Base-by-base conservation (phyloP, 2,329 filamentous ascomycete species). In the Zasmidium citrigriseum region DNA sequence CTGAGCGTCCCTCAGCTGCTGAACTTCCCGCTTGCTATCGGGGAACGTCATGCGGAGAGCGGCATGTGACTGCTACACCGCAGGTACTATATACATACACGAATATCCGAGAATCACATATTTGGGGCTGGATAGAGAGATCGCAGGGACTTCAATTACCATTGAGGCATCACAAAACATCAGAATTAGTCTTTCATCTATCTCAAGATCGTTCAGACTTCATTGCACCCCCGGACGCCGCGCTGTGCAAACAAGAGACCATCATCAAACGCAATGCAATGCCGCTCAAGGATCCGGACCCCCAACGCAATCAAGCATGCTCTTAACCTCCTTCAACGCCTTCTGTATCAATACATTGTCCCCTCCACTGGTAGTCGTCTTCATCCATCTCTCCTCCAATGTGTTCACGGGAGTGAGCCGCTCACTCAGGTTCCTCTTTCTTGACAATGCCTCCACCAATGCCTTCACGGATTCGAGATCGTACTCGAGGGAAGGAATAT, bases 381-480 rank as follows among this genome's bases (percentile, higher is more conserved):
- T 79, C 12, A 73, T 70, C 77, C 83, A 87, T 64, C 87, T 87
- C 46, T 83, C 79, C 75, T 96, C 92, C 61, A 88, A 84, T 67
- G 88, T 83, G 24, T 85, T 90, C 20, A 89, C 81, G 0, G 92
- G 86, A 52, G 93, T 80, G 49, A 96, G 83, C 24, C 89, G 82
- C 63, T 91, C 87, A 53, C 88, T 83, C 56, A 97, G 77, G 55
- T 88, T 78, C 64, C 86, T 85, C 58, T 86, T 83, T 54, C 87
- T 87, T 24, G 85, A 82, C 34, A 97, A 77, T 82, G 89, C 90
- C 65, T 96, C 91, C 4, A 96, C 85, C 67, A 95, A 91, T 71
- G 96, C 93, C 64, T 89, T 83, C 48, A 96, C 83, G 1, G 81
- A 80, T 0, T 82, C 80, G 12, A 84, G 81, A 70, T 97, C 91